phyloP scores from a whole-genome alignment of 179 eudicot genomes.

The Actinidia arguta region DNA sequence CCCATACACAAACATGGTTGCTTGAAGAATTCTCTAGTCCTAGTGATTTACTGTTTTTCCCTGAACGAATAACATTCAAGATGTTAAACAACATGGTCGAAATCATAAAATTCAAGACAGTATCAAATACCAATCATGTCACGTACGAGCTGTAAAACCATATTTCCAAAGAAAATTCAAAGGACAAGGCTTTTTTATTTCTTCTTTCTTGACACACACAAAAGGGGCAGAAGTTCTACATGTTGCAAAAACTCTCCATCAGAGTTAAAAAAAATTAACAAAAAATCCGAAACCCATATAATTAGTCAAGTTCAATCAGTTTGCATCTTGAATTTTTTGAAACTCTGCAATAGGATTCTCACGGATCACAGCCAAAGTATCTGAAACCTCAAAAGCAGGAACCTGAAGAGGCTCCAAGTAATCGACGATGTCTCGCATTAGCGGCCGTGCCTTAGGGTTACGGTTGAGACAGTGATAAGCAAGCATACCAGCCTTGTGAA shows the following conservation, averaged over 20 bases:
- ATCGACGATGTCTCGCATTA: slow-evolving; percentile 89
- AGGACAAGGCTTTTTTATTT: neutral
- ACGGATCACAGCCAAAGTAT: slow-evolving; percentile 26
- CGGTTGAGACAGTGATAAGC: slow-evolving; percentile 89
- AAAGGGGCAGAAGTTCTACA: neutral
- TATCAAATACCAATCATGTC: too few relatives aligned
- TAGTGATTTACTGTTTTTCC: too few relatives aligned
- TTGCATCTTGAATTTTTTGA: slow-evolving; percentile 18
- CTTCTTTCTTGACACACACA: neutral
- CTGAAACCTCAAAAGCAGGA: slow-evolving; percentile 23
- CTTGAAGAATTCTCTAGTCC: too few relatives aligned
- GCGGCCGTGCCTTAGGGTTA: slow-evolving; percentile 92
- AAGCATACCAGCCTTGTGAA: slow-evolving; percentile 91
- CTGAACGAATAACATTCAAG: too few relatives aligned
- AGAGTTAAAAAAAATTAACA: neutral
- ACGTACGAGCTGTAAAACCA: neutral
- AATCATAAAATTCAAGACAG: too few relatives aligned
- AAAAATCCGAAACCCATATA: neutral
- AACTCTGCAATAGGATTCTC: slow-evolving; percentile 16
- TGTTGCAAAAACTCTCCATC: neutral
- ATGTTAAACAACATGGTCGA: too few relatives aligned
- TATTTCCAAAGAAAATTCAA: neutral
- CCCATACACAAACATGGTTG: too few relatives aligned
- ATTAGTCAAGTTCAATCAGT: neutral
- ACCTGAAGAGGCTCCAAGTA: slow-evolving; percentile 84